A percentile compares a stretch with the other conserved stretches of the same genome.
phyloP scores from a whole-genome alignment of 2,329 filamentous ascomycete genomes.

The Cephalotrichum gorgonifer region DNA sequence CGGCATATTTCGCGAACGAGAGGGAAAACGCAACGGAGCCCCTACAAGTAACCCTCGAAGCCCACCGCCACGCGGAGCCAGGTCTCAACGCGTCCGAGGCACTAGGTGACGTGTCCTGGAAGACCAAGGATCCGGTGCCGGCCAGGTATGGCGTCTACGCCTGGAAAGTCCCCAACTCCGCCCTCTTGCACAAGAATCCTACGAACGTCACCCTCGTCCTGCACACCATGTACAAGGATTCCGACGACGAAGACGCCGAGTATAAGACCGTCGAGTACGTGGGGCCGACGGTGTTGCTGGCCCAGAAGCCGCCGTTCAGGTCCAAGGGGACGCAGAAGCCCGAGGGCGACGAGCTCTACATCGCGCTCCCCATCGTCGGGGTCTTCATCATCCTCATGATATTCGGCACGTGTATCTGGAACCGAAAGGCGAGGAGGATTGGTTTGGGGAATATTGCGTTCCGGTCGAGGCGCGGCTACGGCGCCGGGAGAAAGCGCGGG shows the following conservation, averaged over 20 bases:
- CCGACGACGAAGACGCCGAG: slow-evolving; percentile 6
- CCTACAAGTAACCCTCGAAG: slow-evolving; percentile 16
- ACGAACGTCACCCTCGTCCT: slow-evolving; percentile 40
- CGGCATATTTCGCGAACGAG: slow-evolving; percentile 34
- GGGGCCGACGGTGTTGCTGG: slow-evolving; percentile 31
- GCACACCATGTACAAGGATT: slow-evolving; percentile 23
- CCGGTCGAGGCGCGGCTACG: slow-evolving; percentile 32
- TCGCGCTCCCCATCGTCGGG: slow-evolving; percentile 42
- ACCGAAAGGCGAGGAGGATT: slow-evolving; percentile 38
- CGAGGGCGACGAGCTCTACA: slow-evolving; percentile 32
- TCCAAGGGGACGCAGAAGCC: slow-evolving; percentile 21
- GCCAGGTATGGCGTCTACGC: slow-evolving; percentile 37
- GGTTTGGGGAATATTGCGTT: slow-evolving; percentile 41
- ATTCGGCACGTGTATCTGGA: slow-evolving; percentile 47
- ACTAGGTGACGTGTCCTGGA: slow-evolving; percentile 24
- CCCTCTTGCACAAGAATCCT: slow-evolving; percentile 23
- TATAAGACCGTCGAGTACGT: slow-evolving; percentile 16
- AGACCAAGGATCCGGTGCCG: slow-evolving; percentile 20
- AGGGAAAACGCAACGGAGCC: slow-evolving; percentile 22
- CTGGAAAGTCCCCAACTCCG: slow-evolving; percentile 26
- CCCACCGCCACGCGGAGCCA: too few species aligned
- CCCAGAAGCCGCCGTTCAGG: slow-evolving; percentile 20
- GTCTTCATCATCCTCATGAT: slow-evolving; percentile 35
- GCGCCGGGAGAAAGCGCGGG: slow-evolving; percentile 25
- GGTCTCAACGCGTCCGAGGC: slow-evolving; percentile 30